Base-by-base conservation (phyloP, 192 early-diverging fungal species). In the Coemansia sp. region DNA sequence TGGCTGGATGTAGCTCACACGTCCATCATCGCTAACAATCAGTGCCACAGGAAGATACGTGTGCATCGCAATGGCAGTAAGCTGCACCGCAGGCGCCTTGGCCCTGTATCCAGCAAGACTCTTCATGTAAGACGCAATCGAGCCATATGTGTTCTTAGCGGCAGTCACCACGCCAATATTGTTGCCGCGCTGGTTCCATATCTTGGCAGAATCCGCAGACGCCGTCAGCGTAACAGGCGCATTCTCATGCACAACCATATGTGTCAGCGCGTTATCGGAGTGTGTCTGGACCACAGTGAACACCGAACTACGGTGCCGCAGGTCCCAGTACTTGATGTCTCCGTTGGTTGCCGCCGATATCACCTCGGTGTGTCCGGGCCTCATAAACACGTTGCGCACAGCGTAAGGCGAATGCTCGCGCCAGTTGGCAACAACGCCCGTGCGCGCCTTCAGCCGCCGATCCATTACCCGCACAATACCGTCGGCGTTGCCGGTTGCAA, bases 381-480 rank as follows among this genome's bases (percentile, higher is more conserved):
- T 76, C 72, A 83, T 78, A 21, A 41, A 45, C 57, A 76, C 71
- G 26, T 70, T 72, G 56, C 79, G 61, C 26, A 85, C 59, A 4
- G 68, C 48, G 12, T 58, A 38, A 9, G 70, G 76, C 56, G 56
- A 52, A 54, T 78, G 74, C 43, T 82, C 84, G 23, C 84, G 72
- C 73, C 79, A 81, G 56, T 62, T 74, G 26, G 67, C 74, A 49
- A 82, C 79, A 8, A 64, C 62, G 58, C 71, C 62, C 23, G 48
- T 54, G 44, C 79, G 69, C 43, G 71, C 63, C 11, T 65, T 68
- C 40, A 74, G 26, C 10, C 84, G 78, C 45, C 79, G 73, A 59
- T 85, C 84, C 63, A 81, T 68, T 21, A 82, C 79, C 3, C 84
- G 79, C 58, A 85, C 79, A 19, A 74, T 57, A 37, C 84, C 84